These are phyloP conservation scores for Mikania micrantha DNA, from an alignment of 129 eudicot species.

Conservation along the genomic window DNA sequence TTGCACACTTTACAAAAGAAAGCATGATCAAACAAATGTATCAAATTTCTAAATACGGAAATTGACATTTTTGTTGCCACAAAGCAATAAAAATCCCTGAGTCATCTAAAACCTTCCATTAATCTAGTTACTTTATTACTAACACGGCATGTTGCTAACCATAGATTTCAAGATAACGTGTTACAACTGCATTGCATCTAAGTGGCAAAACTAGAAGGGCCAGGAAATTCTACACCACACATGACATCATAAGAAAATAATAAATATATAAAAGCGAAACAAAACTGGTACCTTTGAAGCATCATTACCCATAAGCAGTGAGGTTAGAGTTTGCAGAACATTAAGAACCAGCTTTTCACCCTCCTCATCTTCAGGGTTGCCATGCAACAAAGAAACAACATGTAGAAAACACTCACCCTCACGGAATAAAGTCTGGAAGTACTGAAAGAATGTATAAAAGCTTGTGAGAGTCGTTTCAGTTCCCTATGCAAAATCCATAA, in stretches of 20 bases:
- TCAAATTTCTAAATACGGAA: background rate
- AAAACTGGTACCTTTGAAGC: conserved; percentile 64
- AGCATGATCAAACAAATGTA: background rate
- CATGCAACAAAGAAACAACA: conserved; percentile 84
- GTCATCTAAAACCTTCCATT: background rate
- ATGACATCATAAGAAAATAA: background rate
- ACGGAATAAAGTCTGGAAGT: conserved; percentile 78
- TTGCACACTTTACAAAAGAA: background rate
- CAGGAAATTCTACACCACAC: background rate
- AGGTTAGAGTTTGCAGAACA: conserved; percentile 83
- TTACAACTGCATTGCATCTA: background rate
- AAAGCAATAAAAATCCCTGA: background rate
- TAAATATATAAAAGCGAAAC: background rate
- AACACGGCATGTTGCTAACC: background rate
- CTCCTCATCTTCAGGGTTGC: conserved; percentile 56
- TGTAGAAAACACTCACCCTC: conserved; percentile 95
- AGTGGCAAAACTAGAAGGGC: background rate
- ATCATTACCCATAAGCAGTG: conserved; percentile 71
- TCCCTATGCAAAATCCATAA: background rate
- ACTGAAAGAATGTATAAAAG: conserved; percentile 40
- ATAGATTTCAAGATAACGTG: background rate
- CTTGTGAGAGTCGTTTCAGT: conserved; percentile 15
- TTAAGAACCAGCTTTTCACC: conserved; percentile 76
- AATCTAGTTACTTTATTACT: background rate
- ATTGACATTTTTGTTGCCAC: background rate